phyloP scores from a whole-genome alignment of 1,284 basidiomycete species.

The Sanguinoderma infundibulare region DNA sequence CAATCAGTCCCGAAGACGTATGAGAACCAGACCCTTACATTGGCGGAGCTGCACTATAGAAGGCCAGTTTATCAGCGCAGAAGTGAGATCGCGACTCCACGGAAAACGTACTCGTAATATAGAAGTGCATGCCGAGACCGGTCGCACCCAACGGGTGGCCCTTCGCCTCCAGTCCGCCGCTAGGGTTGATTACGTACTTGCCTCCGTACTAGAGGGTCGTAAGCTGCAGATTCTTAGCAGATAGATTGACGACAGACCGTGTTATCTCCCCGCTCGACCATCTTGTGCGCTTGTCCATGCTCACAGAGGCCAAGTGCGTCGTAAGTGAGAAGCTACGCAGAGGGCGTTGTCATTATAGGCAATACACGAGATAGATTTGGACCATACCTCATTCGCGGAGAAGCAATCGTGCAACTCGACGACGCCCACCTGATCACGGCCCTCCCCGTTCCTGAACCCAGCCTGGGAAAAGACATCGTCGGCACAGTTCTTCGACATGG shows the following conservation, averaged over 20 bases:
- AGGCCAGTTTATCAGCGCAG: constrained; percentile 4
- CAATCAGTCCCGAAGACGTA: neutral
- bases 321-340: constrained; percentile 76
- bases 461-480: constrained; percentile 77
- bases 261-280: constrained; percentile 81
- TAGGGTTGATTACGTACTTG: constrained; percentile 88
- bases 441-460: constrained; percentile 65
- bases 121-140: constrained; percentile 88
- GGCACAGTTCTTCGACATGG: constrained; percentile 75
- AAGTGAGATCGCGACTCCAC: constrained; percentile 5
- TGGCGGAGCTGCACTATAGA: constrained; percentile 71
- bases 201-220: constrained; percentile 66
- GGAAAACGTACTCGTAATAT: constrained; percentile 69
- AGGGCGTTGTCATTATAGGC: neutral
- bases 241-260: constrained; percentile 51
- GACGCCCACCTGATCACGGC: constrained; percentile 80
- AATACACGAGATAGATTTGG: too few relatives aligned
- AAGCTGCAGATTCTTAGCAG: constrained; percentile 4
- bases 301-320: constrained; percentile 81
- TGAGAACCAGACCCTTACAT: constrained; percentile 46
- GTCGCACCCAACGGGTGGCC: constrained; percentile 88
- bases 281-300: constrained; percentile 71
- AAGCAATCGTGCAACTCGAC: constrained; percentile 90
- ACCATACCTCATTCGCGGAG: constrained; percentile 75
- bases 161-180: constrained; percentile 86